These are phyloP conservation scores for Yamadazyma nakazawae DNA, from an alignment of 805 yeast genomes.

Conservation along the genomic window DNA sequence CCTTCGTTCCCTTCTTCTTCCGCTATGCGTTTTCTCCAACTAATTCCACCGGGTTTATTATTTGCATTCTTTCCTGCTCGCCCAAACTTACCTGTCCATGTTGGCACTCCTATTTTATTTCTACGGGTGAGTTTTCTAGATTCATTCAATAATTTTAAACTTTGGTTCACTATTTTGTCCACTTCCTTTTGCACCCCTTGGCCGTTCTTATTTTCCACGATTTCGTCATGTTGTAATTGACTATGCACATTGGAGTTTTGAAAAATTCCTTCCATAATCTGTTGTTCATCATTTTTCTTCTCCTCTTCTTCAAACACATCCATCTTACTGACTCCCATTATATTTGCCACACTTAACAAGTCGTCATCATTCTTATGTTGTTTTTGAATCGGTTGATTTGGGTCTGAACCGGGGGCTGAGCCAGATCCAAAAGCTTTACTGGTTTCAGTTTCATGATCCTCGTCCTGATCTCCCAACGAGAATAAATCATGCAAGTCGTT, in stretches of 20 bases:
- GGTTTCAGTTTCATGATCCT: conserved; percentile 48
- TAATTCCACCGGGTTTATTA: conserved; percentile 4
- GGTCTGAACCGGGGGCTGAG: not conserved
- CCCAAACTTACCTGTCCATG: conserved; percentile 96
- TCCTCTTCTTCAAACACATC: conserved; percentile 57
- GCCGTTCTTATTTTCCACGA: conserved; percentile 54
- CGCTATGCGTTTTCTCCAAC: not conserved
- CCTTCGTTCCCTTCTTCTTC: not conserved
- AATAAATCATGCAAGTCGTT: conserved; percentile 90
- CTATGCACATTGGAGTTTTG: conserved; percentile 64
- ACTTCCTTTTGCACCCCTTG: conserved; percentile 64
- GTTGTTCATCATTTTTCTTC: conserved; percentile 47
- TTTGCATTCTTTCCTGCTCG: conserved; percentile 58
- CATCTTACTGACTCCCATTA: conserved; percentile 71
- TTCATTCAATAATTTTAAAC: conserved; percentile 53
- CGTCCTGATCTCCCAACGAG: conserved; percentile 69
- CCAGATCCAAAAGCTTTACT: not conserved
- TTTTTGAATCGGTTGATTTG: conserved; percentile 27
- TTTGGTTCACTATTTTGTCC: conserved; percentile 47
- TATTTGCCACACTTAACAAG: conserved; percentile 56
- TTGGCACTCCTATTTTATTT: conserved; percentile 70
- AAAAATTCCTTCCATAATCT: conserved; percentile 73
- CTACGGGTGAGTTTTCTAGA: conserved; percentile 54
- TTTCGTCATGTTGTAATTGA: conserved; percentile 73
- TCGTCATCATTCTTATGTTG: conserved; percentile 60